These are phyloP conservation scores for Tylopilus felleus DNA, from an alignment of 768 basidiomycete genomes.

Conservation along the genomic window DNA sequence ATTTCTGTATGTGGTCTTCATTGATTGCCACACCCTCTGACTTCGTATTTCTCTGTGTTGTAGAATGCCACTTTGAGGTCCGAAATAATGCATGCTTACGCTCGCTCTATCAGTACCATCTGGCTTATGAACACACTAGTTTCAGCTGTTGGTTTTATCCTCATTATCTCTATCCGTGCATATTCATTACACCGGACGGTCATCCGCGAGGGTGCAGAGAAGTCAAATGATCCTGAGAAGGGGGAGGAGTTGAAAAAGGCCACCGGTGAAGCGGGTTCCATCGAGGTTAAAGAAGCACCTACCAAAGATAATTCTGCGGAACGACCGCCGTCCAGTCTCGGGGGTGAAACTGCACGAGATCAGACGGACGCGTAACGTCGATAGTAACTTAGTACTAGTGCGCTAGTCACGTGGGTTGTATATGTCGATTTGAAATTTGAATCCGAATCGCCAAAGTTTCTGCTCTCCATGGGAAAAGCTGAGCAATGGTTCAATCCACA, in stretches of 20 bases:
- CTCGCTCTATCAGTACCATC: constrained; percentile 35
- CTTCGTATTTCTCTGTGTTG: constrained; percentile 1
- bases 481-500: constrained; percentile 18
- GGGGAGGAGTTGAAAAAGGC: neutral
- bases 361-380: neutral
- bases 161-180: constrained; percentile 32
- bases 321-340: neutral
- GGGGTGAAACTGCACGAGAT: neutral
- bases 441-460: neutral
- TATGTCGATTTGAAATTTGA: neutral
- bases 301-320: neutral
- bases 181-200: constrained; percentile 35
- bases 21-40: constrained; percentile 5
- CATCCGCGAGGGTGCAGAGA: constrained; percentile 10
- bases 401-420: constrained; percentile 10
- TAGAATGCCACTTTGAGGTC: constrained; percentile 31
- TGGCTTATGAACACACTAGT: constrained; percentile 39
- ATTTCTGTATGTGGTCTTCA: constrained; percentile 21
- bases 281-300: neutral
- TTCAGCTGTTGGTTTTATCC: constrained; percentile 29
- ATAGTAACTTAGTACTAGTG: no score
- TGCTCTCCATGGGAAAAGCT: neutral
- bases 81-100: constrained; percentile 36
- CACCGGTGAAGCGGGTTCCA: neutral
- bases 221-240: constrained; percentile 32